Base-by-base conservation (phyloP, 768 basidiomycete species). In the Lentinula boryana region DNA sequence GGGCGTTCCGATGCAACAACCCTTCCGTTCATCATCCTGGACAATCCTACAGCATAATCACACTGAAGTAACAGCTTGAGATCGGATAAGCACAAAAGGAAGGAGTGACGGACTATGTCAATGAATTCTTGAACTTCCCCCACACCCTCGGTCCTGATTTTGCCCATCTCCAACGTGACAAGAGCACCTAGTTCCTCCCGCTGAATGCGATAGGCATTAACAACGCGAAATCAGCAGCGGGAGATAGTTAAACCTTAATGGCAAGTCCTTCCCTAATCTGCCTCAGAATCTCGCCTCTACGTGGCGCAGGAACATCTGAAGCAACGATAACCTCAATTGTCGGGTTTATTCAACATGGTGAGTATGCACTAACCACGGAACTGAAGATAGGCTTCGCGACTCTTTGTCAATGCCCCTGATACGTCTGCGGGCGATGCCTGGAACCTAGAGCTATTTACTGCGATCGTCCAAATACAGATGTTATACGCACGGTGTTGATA, bases 81-180 rank as follows among this genome's bases (percentile, higher is more conserved):
- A 7, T 48, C 41, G 32, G 56, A 10, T 46, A 33, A 57, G 46
- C 15, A 40, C 21, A 18, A 48, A 38, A 38, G 36, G 21, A 44
- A 32, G 49, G 8, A 50, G 38, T 15, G 10, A 18, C 90, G 69
- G 70, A 97, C 93, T 64, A 96, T 93, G 69, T 97, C 95, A 61
- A 97, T 84, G 68, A 95, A 93, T 75, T 96, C 94, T 69, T 95
- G 93, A 12, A 98, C 93, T 75, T 97, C 94, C 15, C 95, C 95
- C 18, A 87, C 78, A 27, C 95, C 95, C 71, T 97, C 95, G 15
- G 89, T 88, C 67, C 79, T 82, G 65, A 97, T 95, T 77, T 98
- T 87, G 16, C 96, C 91, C 91, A 93, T 92, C 71, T 93, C 91
- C 13, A 95, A 80, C 44, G 91, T 88, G 8, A 96, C 85, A 18